phyloP scores from a whole-genome alignment of 1,139 yeast species.

The Hansenula sp. region DNA sequence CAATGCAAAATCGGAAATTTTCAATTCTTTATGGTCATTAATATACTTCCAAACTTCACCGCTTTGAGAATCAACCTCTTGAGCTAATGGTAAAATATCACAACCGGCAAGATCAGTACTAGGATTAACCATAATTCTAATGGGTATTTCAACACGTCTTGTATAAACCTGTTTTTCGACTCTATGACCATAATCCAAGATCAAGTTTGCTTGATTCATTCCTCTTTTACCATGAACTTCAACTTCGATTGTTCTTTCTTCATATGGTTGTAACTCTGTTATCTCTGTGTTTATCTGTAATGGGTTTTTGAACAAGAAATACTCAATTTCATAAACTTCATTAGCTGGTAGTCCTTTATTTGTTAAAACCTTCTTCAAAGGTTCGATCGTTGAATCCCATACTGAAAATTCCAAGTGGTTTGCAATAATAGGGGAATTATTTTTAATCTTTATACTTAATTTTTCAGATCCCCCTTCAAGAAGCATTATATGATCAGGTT shows the following conservation, averaged over 20 bases:
- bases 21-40: constrained; percentile 16
- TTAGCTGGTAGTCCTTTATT: constrained; percentile 45
- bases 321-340: constrained; percentile 75
- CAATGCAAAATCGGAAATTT: constrained; percentile 51
- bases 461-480: constrained; percentile 68
- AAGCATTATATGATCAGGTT: constrained; percentile 62
- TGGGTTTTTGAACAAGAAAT: constrained; percentile 59
- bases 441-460: constrained; percentile 51
- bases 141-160: constrained; percentile 58
- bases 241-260: constrained; percentile 40
- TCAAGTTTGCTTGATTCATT: constrained; percentile 60
- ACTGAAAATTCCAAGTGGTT: constrained; percentile 60
- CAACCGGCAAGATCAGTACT: constrained; percentile 73
- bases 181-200: constrained; percentile 64
- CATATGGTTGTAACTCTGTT: constrained; percentile 29
- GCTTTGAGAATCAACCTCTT: constrained; percentile 22
- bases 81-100: constrained; percentile 56
- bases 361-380: constrained; percentile 45
- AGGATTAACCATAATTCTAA: constrained; percentile 64
- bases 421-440: constrained; percentile 52
- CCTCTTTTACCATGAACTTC: constrained; percentile 73
- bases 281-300: constrained; percentile 38
- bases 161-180: constrained; percentile 34
- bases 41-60: constrained; percentile 16
- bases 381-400: constrained; percentile 72